phyloP scores from a whole-genome alignment of 2,329 filamentous ascomycete species.

The Parasarocladium wereldwijsianum region DNA sequence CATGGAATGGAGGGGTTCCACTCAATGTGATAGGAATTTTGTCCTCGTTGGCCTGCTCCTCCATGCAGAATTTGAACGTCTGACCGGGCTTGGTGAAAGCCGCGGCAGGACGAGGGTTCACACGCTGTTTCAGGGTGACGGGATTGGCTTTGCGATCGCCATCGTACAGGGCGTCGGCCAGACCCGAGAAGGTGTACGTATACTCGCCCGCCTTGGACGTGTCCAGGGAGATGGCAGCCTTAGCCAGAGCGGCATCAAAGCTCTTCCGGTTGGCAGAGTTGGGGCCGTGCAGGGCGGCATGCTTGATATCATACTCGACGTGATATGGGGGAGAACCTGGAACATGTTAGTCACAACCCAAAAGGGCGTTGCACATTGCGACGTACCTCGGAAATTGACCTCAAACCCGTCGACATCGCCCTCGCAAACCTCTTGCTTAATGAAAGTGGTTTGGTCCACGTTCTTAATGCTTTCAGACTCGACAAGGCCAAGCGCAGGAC shows the following conservation, averaged over 20 bases:
- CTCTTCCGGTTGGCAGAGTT: constrained; percentile 52
- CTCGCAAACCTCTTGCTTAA: constrained; percentile 79
- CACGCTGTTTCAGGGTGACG: constrained; percentile 62
- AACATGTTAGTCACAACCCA: constrained; percentile 14
- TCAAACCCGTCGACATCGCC: constrained; percentile 87
- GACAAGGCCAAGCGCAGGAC: constrained; percentile 56
- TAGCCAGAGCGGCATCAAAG: constrained; percentile 61
- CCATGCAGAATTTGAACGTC: constrained; percentile 89
- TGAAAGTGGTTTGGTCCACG: constrained; percentile 37
- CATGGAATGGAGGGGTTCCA: constrained; percentile 72
- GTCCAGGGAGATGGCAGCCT: constrained; percentile 72
- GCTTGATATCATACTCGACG: constrained; percentile 66
- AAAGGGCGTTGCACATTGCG: neutral
- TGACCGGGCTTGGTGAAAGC: constrained; percentile 75
- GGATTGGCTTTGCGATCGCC: constrained; percentile 52
- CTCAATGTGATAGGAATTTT: constrained; percentile 75
- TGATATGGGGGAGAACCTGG: constrained; percentile 66
- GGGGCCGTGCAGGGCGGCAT: constrained; percentile 53
- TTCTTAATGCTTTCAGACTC: constrained; percentile 45
- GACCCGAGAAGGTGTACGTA: constrained; percentile 69
- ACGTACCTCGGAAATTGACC: constrained; percentile 58
- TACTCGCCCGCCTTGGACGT: constrained; percentile 72
- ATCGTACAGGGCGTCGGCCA: constrained; percentile 78
- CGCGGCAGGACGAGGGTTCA: constrained; percentile 72
- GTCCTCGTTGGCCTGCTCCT: constrained; percentile 69